A percentile compares a stretch with the other conserved stretches of the same genome.
These are phyloP conservation scores for Xerocomus brunneocitrinus DNA, from an alignment of 768 basidiomycete genomes.

Conservation along the genomic window DNA sequence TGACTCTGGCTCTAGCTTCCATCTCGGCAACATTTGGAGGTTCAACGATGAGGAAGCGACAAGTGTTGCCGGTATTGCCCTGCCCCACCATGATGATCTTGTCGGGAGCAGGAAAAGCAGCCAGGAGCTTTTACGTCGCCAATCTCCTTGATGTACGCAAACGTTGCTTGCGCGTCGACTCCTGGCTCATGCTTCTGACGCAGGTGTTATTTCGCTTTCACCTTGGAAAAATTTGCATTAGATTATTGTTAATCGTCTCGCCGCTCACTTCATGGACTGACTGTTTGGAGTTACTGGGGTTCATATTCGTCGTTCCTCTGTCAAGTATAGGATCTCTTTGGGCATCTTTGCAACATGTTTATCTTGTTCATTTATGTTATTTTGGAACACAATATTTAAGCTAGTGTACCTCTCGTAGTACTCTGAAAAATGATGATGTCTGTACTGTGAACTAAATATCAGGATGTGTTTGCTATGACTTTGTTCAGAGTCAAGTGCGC, in stretches of 20 bases:
- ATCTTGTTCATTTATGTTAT: conserved; percentile 37
- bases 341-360: conserved; percentile 33
- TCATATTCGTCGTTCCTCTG: conserved; percentile 18
- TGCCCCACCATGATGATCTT: conserved; percentile 40
- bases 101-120: conserved; percentile 38
- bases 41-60: conserved; percentile 69
- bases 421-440: conserved; percentile 6
- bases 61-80: conserved; percentile 45
- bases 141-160: conserved; percentile 22
- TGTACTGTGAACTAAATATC: not conserved
- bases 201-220: conserved; percentile 8
- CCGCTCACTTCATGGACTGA: conserved; percentile 22
- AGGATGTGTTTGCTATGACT: too few species aligned
- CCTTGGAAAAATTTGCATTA: conserved; percentile 24
- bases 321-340: conserved; percentile 31
- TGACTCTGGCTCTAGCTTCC: conserved; percentile 28
- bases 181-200: not conserved
- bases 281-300: conserved; percentile 31
- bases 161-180: not conserved
- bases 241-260: conserved; percentile 28
- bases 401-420: conserved; percentile 29
- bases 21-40: conserved; percentile 60
- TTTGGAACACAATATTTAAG: conserved; percentile 29
- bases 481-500: too few species aligned
- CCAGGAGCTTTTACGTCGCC: conserved; percentile 34